Evolutionary conservation across 441 rosid species (phyloP).

Genomic region (Gossypium lobatum): DNA sequence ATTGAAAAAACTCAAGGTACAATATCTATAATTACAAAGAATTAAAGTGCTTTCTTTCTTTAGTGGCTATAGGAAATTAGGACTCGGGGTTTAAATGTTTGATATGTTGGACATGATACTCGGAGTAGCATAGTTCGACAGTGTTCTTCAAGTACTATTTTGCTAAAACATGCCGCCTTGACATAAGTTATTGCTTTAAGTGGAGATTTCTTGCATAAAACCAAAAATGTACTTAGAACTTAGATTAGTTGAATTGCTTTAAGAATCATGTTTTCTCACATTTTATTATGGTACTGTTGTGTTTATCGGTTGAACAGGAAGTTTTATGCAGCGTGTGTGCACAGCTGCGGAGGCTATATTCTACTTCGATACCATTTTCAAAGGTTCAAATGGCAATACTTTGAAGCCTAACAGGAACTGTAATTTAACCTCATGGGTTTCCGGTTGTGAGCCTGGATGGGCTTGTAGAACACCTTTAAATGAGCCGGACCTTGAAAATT

Average conservation of each 20-base stretch:
- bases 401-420: slow-evolving; percentile 69
- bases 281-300: neutral
- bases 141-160: neutral
- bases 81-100: neutral
- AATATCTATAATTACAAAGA: neutral
- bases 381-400: slow-evolving; percentile 26
- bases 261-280: neutral
- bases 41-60: neutral
- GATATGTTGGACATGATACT: neutral
- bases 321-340: slow-evolving; percentile 47
- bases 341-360: slow-evolving; percentile 77
- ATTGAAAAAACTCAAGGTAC: slow-evolving; percentile 53
- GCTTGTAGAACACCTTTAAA: slow-evolving; percentile 51
- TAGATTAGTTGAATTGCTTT: neutral
- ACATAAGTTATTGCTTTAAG: neutral
- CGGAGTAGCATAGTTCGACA: neutral
- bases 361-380: slow-evolving; percentile 55
- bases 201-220: neutral
- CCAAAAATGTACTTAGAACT: neutral
- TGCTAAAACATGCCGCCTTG: neutral
- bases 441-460: slow-evolving; percentile 99
- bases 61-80: neutral
- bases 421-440: slow-evolving; percentile 74
- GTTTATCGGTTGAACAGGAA: slow-evolving; percentile 44
- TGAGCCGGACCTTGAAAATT: slow-evolving; percentile 46